Evolutionary conservation across 257 asterid genomes (phyloP), one percentile per base, ranked within the genome.

Genomic region (Cynanchum wilfordii): DNA sequence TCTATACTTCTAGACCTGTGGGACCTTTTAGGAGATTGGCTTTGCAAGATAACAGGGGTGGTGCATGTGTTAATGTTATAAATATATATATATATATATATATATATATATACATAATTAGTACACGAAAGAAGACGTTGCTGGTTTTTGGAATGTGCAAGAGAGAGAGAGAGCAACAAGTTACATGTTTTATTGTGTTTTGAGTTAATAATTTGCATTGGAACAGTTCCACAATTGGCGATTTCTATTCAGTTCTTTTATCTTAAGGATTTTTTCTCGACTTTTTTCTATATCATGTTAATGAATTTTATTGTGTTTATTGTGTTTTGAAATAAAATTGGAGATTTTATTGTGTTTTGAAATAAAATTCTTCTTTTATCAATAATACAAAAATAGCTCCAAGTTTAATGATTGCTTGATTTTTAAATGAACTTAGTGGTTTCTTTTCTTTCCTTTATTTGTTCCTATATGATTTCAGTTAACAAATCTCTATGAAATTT

Each of bases 401-500:
- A 25, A n/a, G 6, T 11, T 2, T 25, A 24, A 58, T 6, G 0
- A 24, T 38, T 2, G 24, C 10, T 58, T 58, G 5, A 10, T 25
- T 60, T 29, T 42, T 12, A 29, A 60, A 27, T 58, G 27, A 58
- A 38, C 7, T 58, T 25, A 22, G n/a, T n/a, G n/a, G n/a, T n/a
- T n/a, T n/a, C n/a, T n/a, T n/a, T n/a, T n/a, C n/a, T n/a, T n/a
- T n/a, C 66, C 66, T 60, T 29, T 29, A 62, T 15, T 62, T 62
- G 16, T 62, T 30, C 64, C 56, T 5, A 65, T 75, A 65, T 76
- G 79, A 76, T 79, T 78, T 77, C 64, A 19, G 78, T 84, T 82
- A 69, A 66, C 60, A 68, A 62, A 77, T 80, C 77, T 78, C 84
- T 82, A 65, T 81, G 75, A 66, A 84, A 95, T 98, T 88, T 96